Evolutionary conservation across 2,329 filamentous ascomycete species (phyloP).

Genomic region (Alternaria postmessia): DNA sequence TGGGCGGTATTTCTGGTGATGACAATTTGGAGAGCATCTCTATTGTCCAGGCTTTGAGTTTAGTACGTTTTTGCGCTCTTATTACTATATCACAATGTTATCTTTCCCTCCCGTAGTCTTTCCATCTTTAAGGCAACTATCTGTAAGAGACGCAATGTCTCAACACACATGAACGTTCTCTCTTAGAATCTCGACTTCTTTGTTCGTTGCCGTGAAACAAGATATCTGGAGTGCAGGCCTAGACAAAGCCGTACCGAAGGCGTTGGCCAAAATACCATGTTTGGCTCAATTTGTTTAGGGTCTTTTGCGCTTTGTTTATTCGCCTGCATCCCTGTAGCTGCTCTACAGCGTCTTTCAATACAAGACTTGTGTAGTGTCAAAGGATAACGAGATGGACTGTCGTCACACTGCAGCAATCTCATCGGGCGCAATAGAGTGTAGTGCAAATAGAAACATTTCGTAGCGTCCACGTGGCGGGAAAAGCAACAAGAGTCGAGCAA

Average conservation of each 20-base stretch:
- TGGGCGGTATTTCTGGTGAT: slow-evolving; percentile 4
- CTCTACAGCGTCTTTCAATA: background rate
- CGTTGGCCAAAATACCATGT: background rate
- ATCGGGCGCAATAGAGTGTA: background rate
- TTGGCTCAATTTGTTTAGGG: background rate
- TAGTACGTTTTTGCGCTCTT: background rate
- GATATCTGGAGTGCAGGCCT: background rate
- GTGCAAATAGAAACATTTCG: background rate
- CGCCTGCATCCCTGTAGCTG: background rate
- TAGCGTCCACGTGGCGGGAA: background rate
- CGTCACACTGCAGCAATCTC: background rate
- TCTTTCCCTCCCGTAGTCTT: background rate
- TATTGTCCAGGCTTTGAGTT: background rate
- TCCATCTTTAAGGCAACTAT: background rate
- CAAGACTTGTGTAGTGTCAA: background rate
- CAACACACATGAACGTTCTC: background rate
- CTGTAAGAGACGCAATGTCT: background rate
- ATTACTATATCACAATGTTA: background rate
- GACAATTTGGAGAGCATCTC: slow-evolving; percentile 4
- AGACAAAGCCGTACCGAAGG: background rate
- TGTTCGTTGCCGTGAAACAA: background rate
- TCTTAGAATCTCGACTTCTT: background rate
- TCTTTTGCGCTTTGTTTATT: background rate
- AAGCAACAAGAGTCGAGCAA: background rate
- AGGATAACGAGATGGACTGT: background rate